Conservation (phyloP, 306 rosid species). For the Acacia acuminata region DNA sequence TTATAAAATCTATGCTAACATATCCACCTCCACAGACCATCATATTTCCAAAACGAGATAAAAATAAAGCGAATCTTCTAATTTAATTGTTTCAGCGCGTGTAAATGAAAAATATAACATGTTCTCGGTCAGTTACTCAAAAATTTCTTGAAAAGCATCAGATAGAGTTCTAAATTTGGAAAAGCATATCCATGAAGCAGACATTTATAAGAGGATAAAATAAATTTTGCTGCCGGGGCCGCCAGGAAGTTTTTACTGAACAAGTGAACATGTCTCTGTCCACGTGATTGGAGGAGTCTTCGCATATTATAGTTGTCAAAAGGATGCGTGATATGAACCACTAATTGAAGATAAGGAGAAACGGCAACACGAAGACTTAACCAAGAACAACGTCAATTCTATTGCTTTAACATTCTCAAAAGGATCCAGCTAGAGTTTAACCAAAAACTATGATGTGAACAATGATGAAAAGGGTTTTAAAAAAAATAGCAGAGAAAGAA, state of each 20-base stretch:
- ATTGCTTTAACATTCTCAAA: background rate
- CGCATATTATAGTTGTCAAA: background rate
- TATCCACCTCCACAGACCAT: background rate
- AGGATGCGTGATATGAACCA: background rate
- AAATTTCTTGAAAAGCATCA: background rate
- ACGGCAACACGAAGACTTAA: background rate
- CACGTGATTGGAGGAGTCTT: background rate
- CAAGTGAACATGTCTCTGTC: background rate
- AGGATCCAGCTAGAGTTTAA: background rate
- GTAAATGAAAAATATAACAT: background rate
- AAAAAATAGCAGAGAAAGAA: background rate
- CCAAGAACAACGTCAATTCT: background rate
- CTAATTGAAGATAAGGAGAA: background rate
- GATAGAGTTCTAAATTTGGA: background rate
- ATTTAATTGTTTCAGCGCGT: background rate
- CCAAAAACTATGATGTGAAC: background rate
- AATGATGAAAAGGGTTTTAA: background rate
- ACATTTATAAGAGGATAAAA: background rate
- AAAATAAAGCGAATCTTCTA: background rate
- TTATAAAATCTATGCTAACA: background rate
- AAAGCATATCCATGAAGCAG: background rate
- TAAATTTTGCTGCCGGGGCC: background rate
- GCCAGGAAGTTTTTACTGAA: background rate
- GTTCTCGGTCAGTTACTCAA: background rate
- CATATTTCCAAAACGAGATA: background rate